phyloP scores from a whole-genome alignment of 371 early-diverging fungal genomes.

The Mucor circinelloides region DNA sequence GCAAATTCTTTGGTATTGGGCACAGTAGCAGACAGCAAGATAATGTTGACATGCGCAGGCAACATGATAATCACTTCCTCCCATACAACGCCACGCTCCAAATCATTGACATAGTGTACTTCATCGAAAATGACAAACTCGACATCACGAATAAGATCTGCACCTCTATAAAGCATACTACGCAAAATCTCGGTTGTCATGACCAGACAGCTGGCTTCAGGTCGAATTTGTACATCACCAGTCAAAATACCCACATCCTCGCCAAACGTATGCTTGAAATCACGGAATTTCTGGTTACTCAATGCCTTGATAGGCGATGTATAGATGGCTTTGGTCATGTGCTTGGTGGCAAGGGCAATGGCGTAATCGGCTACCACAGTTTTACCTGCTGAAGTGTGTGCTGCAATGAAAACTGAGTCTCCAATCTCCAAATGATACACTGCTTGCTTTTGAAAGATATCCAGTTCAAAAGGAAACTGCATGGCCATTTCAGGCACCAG shows the following conservation, averaged over 20 bases:
- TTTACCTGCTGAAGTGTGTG: slow-evolving; percentile 99
- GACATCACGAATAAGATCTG: slow-evolving; percentile 96
- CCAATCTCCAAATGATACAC: slow-evolving; percentile 95
- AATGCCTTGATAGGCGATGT: slow-evolving; percentile 99
- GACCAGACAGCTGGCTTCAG: slow-evolving; percentile 95
- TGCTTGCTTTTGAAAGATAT: slow-evolving; percentile 98
- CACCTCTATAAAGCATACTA: slow-evolving; percentile 97
- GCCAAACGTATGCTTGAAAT: slow-evolving; percentile 91
- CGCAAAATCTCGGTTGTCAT: slow-evolving; percentile 99
- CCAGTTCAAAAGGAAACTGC: slow-evolving; percentile 94
- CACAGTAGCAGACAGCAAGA: slow-evolving; percentile 98
- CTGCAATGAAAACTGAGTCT: slow-evolving; percentile 98
- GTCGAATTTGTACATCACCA: slow-evolving; percentile 98
- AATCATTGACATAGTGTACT: slow-evolving; percentile 99
- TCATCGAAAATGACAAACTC: slow-evolving; percentile 99
- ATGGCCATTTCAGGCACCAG: slow-evolving; percentile 83
- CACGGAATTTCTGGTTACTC: slow-evolving; percentile 99
- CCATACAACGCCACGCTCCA: slow-evolving; percentile 99
- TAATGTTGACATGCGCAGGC: slow-evolving; percentile 91
- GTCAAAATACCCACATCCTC: slow-evolving; percentile 98
- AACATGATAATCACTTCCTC: slow-evolving; percentile 99
- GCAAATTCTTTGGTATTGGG: slow-evolving; percentile 99
- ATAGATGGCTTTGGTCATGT: slow-evolving; percentile 98
- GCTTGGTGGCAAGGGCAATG: slow-evolving; percentile 89
- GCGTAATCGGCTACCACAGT: slow-evolving; percentile 99